Conservation (phyloP, 2,329 filamentous ascomycete genomes). For the Exophiala aquamarina region DNA sequence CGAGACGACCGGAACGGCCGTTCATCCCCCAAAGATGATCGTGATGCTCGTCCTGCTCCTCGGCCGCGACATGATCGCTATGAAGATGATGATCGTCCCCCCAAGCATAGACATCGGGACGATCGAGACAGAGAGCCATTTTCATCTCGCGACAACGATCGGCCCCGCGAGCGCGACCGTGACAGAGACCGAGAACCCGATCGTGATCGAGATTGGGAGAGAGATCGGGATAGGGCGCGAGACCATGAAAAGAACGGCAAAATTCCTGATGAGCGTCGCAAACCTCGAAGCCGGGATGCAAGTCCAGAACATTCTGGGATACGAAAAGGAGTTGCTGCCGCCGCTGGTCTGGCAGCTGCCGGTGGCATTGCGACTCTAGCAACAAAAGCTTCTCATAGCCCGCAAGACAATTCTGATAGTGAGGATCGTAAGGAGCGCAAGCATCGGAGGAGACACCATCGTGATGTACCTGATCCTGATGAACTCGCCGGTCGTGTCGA, state of each 20-base stretch:
- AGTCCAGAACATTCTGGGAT: slow-evolving; percentile 26
- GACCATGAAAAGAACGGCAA: slow-evolving; percentile 19
- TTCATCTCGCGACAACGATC: slow-evolving; percentile 18
- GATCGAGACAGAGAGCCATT: slow-evolving; percentile 20
- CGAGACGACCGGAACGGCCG: slow-evolving; percentile 23
- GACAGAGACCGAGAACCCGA: slow-evolving; percentile 21
- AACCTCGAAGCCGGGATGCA: slow-evolving; percentile 21
- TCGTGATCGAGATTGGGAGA: slow-evolving; percentile 18
- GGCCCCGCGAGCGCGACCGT: slow-evolving; percentile 8
- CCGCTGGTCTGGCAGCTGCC: slow-evolving; percentile 22
- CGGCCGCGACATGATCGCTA: slow-evolving; percentile 18
- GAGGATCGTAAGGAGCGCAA: slow-evolving; percentile 24
- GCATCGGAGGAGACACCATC: slow-evolving; percentile 19
- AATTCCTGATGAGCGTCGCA: slow-evolving; percentile 14
- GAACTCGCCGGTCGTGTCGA: slow-evolving; percentile 18
- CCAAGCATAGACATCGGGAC: slow-evolving; percentile 15
- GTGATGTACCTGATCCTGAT: slow-evolving; percentile 19
- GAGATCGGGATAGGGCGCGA: slow-evolving; percentile 14
- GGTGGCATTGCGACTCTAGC: slow-evolving; percentile 20
- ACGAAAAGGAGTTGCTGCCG: slow-evolving; percentile 23
- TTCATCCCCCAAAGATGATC: slow-evolving; percentile 19
- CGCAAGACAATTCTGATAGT: slow-evolving; percentile 23
- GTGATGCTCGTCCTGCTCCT: slow-evolving; percentile 12
- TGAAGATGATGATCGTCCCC: slow-evolving; percentile 18
- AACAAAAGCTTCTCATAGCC: slow-evolving; percentile 16